phyloP scores from a whole-genome alignment of 2,329 filamentous ascomycete species.

The Xylaria sp. region DNA sequence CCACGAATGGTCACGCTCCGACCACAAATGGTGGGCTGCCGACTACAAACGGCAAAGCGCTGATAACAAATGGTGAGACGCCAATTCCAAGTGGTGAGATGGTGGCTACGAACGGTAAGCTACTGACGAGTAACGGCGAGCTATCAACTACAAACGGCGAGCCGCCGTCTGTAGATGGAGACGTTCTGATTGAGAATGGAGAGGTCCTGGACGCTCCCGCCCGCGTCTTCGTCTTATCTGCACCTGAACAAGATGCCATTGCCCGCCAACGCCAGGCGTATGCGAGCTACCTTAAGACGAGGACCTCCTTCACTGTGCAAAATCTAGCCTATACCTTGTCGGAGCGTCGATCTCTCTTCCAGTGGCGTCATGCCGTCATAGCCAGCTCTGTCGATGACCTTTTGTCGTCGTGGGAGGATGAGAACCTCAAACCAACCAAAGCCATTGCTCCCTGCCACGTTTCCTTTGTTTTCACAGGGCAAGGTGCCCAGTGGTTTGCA shows the following conservation, averaged over 20 bases:
- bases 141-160: too few species aligned
- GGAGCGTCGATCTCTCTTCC: slow-evolving; percentile 20
- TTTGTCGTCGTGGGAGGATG: slow-evolving; percentile 4
- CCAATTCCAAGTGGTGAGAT: too few species aligned
- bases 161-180: background rate
- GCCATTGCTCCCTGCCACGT: slow-evolving; percentile 22
- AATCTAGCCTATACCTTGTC: slow-evolving; percentile 17
- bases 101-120: too few species aligned
- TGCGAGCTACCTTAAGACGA: slow-evolving; percentile 11
- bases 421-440: slow-evolving; percentile 12
- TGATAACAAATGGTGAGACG: too few species aligned
- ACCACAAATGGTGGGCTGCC: too few species aligned
- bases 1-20: too few species aligned
- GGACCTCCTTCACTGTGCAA: slow-evolving; percentile 2
- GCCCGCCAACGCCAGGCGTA: slow-evolving; percentile 12
- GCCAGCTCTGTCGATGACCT: slow-evolving; percentile 6
- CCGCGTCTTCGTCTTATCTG: slow-evolving; percentile 23
- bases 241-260: slow-evolving; percentile 27
- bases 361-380: slow-evolving; percentile 8
- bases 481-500: slow-evolving; percentile 42
- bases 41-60: too few species aligned
- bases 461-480: slow-evolving; percentile 20
- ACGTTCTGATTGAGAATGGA: slow-evolving; percentile 27
- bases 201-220: background rate
- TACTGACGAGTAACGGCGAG: too few species aligned